Base-by-base conservation (phyloP, 441 rosid genomes). In the Gossypium trilobum region DNA sequence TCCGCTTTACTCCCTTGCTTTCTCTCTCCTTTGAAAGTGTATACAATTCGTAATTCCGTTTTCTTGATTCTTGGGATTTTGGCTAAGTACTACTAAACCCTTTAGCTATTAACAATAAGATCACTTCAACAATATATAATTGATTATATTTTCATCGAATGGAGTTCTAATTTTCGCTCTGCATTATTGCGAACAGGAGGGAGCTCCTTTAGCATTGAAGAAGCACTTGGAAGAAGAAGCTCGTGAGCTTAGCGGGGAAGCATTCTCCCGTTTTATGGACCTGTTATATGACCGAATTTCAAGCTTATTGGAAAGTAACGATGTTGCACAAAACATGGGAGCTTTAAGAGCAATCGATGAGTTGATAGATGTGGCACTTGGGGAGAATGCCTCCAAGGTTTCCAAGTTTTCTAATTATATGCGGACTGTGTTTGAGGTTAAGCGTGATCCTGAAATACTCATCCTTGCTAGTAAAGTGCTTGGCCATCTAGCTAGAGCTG, bases 401-500 rank as follows among this genome's bases (percentile, higher is more conserved):
- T 93, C 97, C 9, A 88, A 85, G 78, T 89, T 93, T 80, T 86
- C 99, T 8, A 79, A 59, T 77, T 90, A 89, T 36, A 86, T 91
- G 90, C 80, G 94, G 77, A 82, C 70, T 9, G 91, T 89, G 57
- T 91, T 95, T 44, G 99, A 90, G 66, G 84, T 78, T 44, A 95
- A 90, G 84, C 93, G 95, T 56, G 99, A 93, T 77, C 89, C 83
- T 44, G 95, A 91, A 58, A 88, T 88, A 73, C 82, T 95, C 83
- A 85, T 88, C 73, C 96, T 88, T 87, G 97, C 97, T 72, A 95
- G 98, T 83, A 80, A 78, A 83, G 99, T 95, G 74, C 87, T 95
- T 79, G 99, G 99, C 29, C 99, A 95, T 76, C 88, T 95, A 75
- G 98, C 98, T 8, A 86, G 96, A 85, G 94, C 97, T 5, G 98